Base-by-base conservation (phyloP, 2,329 filamentous ascomycete species). In the Aspergillus ochraceus region DNA sequence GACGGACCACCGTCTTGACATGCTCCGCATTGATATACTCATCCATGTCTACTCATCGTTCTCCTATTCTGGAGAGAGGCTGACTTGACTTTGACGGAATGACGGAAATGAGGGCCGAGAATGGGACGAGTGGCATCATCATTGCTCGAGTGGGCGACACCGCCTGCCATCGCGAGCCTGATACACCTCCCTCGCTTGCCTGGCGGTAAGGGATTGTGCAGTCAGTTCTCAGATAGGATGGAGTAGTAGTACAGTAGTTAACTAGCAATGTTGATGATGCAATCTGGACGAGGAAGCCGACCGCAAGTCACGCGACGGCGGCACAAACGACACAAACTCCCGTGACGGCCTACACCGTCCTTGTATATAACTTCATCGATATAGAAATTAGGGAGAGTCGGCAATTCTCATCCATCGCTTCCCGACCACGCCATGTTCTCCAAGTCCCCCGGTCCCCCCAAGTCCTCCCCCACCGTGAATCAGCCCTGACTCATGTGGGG, bases 401-500 rank as follows among this genome's bases (percentile, higher is more conserved):
- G 52, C 52, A 54, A 26, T 54, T 54, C 14, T 22, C 22, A 1
- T 30, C 36, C 52, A 29, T 26, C 9, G 12, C 20, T 46, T 54
- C 52, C 52, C 52, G 52, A 22, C 52, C 20, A 46, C 19, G 11
- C 52, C 52, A 24, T 30, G 50, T 17, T 11, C 20, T 6, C 49
- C 10, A 19, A 57, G 30, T 57, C 47, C 8, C 26, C 26, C 26
- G 2, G 8, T 8, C 8, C 26, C 26, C 26, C 26, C 26, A 29
- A 29, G 26, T 29, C 26, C 26, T 29, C 26, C 54, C 62, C 64
- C 66, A 61, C 59, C 26, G 64, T 70, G 71, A 71, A 65, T 71
- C 68, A 72, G 66, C 54, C 53, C 66, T 73, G 64, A 73, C 64
- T 72, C 68, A 73, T 71, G 71, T 73, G 70, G 70, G 70, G 70